Conservation (phyloP, 1,284 basidiomycete species). For the Puccinia hordei region DNA sequence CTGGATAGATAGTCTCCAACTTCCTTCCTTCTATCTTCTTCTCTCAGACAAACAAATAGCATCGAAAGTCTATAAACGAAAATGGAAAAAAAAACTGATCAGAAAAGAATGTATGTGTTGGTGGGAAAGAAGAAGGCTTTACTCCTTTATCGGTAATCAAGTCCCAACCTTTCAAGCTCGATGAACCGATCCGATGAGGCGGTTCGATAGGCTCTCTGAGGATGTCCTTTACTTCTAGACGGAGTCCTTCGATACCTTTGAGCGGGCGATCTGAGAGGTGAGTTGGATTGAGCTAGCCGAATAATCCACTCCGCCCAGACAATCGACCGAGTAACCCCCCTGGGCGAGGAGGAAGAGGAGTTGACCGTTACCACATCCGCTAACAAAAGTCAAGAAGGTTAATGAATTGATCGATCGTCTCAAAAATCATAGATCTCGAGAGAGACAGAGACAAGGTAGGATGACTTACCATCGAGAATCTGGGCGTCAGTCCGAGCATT, state of each 20-base stretch:
- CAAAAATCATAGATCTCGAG: too few species aligned
- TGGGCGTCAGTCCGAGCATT: not conserved
- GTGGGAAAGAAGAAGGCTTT: not conserved
- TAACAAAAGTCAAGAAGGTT: not conserved
- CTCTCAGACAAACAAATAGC: conserved; percentile 37
- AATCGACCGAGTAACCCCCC: conserved; percentile 30
- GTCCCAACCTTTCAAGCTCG: conserved; percentile 19
- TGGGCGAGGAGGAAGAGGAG: conserved; percentile 40
- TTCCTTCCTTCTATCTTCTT: conserved; percentile 8
- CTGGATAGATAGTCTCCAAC: conserved; percentile 16
- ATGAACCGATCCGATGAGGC: not conserved
- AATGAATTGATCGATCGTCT: not conserved
- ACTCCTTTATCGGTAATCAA: conserved; percentile 50
- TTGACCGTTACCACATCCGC: conserved; percentile 47
- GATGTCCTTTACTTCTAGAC: conserved; percentile 22
- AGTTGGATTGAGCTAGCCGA: conserved; percentile 35
- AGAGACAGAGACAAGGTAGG: too few species aligned
- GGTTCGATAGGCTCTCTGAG: conserved; percentile 27
- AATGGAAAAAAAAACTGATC: not conserved
- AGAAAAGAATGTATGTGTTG: not conserved
- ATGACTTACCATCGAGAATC: not conserved
- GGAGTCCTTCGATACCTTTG: conserved; percentile 37
- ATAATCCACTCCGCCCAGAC: conserved; percentile 38
- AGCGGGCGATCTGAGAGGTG: conserved; percentile 7
- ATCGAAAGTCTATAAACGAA: conserved; percentile 42